phyloP scores from a whole-genome alignment of 495 filamentous ascomycete species.

The Bryoglossum gracile region DNA sequence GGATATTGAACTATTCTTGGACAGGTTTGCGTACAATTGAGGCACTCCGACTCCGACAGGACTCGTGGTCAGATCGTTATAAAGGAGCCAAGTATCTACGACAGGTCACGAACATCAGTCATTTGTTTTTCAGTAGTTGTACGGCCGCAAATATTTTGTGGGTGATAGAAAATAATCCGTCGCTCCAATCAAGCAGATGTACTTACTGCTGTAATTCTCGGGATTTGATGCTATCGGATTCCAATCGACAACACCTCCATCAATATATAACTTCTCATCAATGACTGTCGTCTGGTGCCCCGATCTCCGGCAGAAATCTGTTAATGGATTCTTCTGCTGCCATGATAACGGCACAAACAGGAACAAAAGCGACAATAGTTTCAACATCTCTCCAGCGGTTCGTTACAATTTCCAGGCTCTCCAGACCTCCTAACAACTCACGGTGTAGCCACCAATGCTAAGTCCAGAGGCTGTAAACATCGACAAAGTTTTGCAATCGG shows the following conservation, averaged over 20 bases:
- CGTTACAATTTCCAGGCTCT: neutral
- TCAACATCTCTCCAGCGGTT: neutral
- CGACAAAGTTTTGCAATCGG: neutral
- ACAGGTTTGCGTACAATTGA: conserved; percentile 40
- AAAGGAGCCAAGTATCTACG: conserved; percentile 14
- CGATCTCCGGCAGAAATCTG: conserved; percentile 44
- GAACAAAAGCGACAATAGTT: conserved; percentile 3
- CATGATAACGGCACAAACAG: conserved; percentile 1
- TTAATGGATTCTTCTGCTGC: conserved; percentile 33
- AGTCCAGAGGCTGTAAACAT: neutral
- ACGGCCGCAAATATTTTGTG: no score
- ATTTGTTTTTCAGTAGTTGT: no score
- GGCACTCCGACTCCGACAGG: conserved; percentile 36
- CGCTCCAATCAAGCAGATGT: conserved; percentile 1
- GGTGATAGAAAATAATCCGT: neutral
- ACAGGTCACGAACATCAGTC: neutral
- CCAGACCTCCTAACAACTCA: no score
- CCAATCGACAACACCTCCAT: conserved; percentile 45
- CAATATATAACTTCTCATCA: conserved; percentile 44
- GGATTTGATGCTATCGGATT: conserved; percentile 37
- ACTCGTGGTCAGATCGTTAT: conserved; percentile 36
- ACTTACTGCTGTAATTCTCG: conserved; percentile 41
- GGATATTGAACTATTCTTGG: conserved; percentile 42
- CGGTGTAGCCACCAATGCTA: neutral
- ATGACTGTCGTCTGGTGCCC: conserved; percentile 44